Conservation (phyloP, 2,329 filamentous ascomycete species). For the Cercospora janseana region DNA sequence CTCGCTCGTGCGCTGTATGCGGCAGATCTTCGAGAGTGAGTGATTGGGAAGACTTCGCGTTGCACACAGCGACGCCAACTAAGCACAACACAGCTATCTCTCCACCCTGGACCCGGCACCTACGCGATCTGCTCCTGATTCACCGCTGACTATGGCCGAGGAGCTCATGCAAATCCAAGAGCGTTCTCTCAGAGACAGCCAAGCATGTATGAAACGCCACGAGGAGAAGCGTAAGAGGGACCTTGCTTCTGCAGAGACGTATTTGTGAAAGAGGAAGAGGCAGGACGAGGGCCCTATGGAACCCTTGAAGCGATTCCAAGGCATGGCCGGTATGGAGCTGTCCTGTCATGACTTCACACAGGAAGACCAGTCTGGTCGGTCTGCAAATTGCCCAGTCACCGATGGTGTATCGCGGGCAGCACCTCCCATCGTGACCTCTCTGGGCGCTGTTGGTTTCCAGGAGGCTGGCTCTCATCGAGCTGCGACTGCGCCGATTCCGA, state of each 20-base stretch:
- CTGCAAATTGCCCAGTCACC: no score
- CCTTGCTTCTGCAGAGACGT: background rate
- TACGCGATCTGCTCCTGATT: background rate
- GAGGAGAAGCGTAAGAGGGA: background rate
- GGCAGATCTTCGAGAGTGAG: conserved; percentile 3
- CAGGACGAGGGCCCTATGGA: background rate
- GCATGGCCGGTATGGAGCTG: background rate
- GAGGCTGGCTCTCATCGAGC: background rate
- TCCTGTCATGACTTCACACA: background rate
- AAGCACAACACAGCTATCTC: background rate
- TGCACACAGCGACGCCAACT: background rate
- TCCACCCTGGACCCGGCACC: background rate
- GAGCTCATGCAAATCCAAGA: conserved; percentile 1
- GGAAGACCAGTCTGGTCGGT: no score
- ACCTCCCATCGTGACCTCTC: background rate
- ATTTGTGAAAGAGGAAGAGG: background rate
- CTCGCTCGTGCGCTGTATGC: background rate
- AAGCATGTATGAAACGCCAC: conserved; percentile 1
- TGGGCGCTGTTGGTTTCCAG: background rate
- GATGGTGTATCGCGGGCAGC: background rate
- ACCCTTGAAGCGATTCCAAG: background rate
- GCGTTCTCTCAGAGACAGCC: background rate
- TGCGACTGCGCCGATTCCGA: background rate
- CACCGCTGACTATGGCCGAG: background rate
- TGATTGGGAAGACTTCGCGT: background rate